Evolutionary conservation across 2,329 filamentous ascomycete genomes (phyloP).

Genomic region (Cordyceps fumosorosea): DNA sequence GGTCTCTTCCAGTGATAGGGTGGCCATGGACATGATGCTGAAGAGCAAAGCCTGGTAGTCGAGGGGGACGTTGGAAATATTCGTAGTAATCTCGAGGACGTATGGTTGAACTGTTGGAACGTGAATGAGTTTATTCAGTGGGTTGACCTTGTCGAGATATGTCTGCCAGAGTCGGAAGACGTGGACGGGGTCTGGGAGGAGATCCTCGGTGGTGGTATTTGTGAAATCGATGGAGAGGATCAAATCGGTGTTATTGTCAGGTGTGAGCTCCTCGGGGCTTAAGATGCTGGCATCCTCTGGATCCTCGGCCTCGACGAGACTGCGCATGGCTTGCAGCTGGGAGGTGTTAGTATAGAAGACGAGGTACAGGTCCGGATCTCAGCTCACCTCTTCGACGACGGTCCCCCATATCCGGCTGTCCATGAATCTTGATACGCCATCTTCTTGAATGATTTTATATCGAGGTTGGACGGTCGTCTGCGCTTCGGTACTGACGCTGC

Average conservation of each 20-base stretch:
- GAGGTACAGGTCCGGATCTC: not conserved
- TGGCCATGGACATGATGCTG: conserved; percentile 57
- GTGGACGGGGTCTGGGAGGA: conserved; percentile 60
- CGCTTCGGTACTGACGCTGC: conserved; percentile 17
- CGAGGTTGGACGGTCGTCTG: conserved; percentile 36
- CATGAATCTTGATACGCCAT: conserved; percentile 50
- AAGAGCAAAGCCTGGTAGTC: conserved; percentile 58
- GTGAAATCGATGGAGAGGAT: conserved; percentile 38
- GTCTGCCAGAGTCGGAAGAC: conserved; percentile 69
- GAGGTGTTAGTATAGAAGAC: conserved; percentile 14
- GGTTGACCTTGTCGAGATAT: conserved; percentile 69
- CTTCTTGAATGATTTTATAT: conserved; percentile 50
- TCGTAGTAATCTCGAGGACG: conserved; percentile 55
- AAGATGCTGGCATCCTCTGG: conserved; percentile 41
- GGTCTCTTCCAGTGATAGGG: conserved; percentile 46
- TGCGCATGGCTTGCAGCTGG: conserved; percentile 52
- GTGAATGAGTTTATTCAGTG: conserved; percentile 66
- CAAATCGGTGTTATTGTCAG: conserved; percentile 47
- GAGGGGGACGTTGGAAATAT: conserved; percentile 47
- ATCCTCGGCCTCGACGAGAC: conserved; percentile 47
- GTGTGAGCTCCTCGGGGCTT: conserved; percentile 42
- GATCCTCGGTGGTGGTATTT: conserved; percentile 35
- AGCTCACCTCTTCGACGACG: conserved; percentile 47
- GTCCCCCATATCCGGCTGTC: conserved; percentile 49
- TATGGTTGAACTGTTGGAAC: conserved; percentile 61